Percentiles rank a stretch among this genome's conserved stretches.
phyloP scores from a whole-genome alignment of 1,284 basidiomycete species.

The Fomes fomentarius region DNA sequence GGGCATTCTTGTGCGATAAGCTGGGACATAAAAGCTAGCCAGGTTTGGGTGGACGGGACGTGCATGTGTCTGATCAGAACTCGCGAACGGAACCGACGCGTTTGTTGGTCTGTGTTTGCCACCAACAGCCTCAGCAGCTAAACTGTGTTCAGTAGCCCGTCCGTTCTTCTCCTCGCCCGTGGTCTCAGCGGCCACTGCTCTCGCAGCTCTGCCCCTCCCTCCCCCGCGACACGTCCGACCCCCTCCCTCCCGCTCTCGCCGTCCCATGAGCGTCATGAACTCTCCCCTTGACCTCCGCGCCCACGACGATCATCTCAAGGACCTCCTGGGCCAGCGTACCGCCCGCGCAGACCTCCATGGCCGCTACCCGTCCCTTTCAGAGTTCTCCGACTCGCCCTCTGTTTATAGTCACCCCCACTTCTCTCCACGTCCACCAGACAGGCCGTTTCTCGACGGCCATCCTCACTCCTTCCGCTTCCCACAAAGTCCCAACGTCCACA shows the following conservation, averaged over 20 bases:
- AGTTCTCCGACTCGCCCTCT: conserved; percentile 68
- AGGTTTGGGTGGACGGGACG: not conserved
- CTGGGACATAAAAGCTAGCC: not conserved
- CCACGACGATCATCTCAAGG: conserved; percentile 51
- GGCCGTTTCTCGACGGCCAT: conserved; percentile 30
- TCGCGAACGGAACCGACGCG: conserved; percentile 14
- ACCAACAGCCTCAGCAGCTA: conserved; percentile 10
- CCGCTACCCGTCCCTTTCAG: conserved; percentile 55
- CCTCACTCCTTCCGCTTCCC: conserved; percentile 34
- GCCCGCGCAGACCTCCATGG: conserved; percentile 50
- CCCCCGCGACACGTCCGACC: conserved; percentile 25
- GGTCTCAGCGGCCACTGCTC: conserved; percentile 14
- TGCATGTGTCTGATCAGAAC: not conserved
- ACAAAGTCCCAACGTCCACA: conserved; percentile 25
- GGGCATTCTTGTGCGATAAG: conserved; percentile 3
- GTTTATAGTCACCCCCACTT: conserved; percentile 64
- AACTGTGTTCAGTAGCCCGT: conserved; percentile 13
- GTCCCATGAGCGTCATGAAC: conserved; percentile 33
- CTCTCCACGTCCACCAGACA: conserved; percentile 47
- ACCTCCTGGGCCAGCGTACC: conserved; percentile 57
- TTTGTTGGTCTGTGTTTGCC: conserved; percentile 26
- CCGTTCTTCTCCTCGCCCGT: not conserved
- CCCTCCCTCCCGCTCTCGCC: conserved; percentile 6
- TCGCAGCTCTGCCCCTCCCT: conserved; percentile 8
- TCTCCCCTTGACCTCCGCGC: conserved; percentile 31